Base-by-base conservation (phyloP, 2,329 filamentous ascomycete species). In the Ophiostoma angusticollis region DNA sequence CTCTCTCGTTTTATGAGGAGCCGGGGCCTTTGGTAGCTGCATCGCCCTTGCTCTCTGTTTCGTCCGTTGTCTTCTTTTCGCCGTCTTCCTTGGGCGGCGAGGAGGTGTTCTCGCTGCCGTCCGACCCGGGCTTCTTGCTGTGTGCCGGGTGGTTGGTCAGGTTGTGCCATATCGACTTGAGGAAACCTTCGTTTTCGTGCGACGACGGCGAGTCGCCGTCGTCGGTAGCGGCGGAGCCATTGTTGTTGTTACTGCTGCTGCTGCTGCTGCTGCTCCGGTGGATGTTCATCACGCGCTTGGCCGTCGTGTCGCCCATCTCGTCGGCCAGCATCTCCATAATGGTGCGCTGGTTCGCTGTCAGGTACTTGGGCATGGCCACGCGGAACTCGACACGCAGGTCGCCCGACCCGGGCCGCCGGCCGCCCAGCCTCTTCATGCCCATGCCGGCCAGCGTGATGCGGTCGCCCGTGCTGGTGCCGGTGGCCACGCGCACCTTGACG, bases 241-340 rank as follows among this genome's bases (percentile, higher is more conserved):
- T n/a, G n/a, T n/a, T n/a, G n/a, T 4, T 8, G 29, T 18, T 18
- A 9, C 9, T 31, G 8, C 27, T 29, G 25, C 19, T 14, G 29
- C n/a, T 21, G 34, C 14, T 31, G 28, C 18, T 24, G 34, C n/a
- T 58, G 38, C 56, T 51, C 47, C 57, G 67, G 41, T 68, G 66
- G 53, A 93, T 65, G 54, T 93, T 89, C 86, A 98, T 96, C 41
- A 93, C 75, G 32, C 91, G 73, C 64, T 84, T 91, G 24, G 91
- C 91, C 21, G 75, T 84, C 65, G 87, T 86, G 60, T 98, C 91
- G 28, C 74, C 80, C 77, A 98, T 81, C 64, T 98, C 91, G 52
- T 98, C 87, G 6, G 91, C 91, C 47, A 98, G 74, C 75, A 96
- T 89, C 64, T 98, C 91, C 31, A 93, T 64, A 43, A 98, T 82